These are phyloP conservation scores for Chlamydomonas reinhardtii DNA, from an alignment of 163 green algal species.

Conservation along the genomic window DNA sequence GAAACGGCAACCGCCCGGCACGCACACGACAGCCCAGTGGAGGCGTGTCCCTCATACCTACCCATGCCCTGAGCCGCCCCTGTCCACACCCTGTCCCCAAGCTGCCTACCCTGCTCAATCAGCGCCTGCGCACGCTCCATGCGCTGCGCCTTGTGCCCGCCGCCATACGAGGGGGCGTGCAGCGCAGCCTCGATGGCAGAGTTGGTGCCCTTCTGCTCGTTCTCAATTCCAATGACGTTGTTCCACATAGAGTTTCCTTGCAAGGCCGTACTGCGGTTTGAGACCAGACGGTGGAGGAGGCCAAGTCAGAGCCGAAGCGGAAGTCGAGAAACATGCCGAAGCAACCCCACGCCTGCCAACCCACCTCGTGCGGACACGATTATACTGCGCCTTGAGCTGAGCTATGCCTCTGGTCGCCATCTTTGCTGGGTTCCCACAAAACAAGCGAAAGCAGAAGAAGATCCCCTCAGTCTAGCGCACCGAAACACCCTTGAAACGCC, in stretches of 20 bases:
- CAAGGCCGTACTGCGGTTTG: conserved; percentile 28
- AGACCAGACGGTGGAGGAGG: neutral
- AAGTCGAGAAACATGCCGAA: neutral
- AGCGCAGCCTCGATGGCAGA: conserved; percentile 77
- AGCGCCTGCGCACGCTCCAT: conserved; percentile 70
- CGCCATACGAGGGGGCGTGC: conserved; percentile 71
- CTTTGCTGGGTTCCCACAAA: neutral
- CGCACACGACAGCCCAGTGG: no score
- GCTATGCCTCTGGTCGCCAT: conserved; percentile 47
- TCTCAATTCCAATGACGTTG: conserved; percentile 80
- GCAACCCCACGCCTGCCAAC: neutral
- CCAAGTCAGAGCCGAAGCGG: neutral
- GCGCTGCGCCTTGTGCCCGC: conserved; percentile 59
- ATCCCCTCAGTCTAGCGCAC: no score
- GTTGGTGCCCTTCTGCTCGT: conserved; percentile 70
- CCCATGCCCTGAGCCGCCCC: no score
- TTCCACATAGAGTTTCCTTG: conserved; percentile 81
- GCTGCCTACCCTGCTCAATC: conserved; percentile 32
- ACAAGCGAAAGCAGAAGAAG: neutral
- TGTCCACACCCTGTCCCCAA: no score
- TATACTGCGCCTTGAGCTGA: conserved; percentile 51
- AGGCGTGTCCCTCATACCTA: no score
- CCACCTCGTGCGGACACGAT: conserved; percentile 50
- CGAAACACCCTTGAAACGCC: no score
- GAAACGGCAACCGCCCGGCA: no score